Conservation (phyloP, 2,329 filamentous ascomycete genomes). For the Pezicula neosporulosa region DNA sequence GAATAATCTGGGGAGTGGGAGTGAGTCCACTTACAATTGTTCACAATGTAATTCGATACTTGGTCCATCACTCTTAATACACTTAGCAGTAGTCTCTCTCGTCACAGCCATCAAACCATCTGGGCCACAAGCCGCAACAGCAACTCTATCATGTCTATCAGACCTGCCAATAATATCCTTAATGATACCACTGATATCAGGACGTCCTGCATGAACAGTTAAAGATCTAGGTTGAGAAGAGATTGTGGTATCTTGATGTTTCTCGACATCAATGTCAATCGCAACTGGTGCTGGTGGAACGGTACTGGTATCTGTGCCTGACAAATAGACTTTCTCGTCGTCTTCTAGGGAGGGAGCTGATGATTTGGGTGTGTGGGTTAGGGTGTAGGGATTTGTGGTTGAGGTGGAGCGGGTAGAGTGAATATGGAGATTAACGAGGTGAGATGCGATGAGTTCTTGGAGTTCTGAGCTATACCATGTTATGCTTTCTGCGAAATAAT, state of each 20-base stretch:
- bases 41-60: slow-evolving; percentile 49
- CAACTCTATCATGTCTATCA: slow-evolving; percentile 33
- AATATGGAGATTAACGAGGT: slow-evolving; percentile 25
- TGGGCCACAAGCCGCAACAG: slow-evolving; percentile 47
- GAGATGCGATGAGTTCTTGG: slow-evolving; percentile 21
- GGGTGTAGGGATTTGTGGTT: not conserved
- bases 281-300: not conserved
- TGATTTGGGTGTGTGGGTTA: not conserved
- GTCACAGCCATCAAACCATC: slow-evolving; percentile 39
- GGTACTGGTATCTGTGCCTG: not conserved
- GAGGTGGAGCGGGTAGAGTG: slow-evolving; percentile 21
- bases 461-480: slow-evolving; percentile 25
- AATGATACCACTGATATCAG: slow-evolving; percentile 37
- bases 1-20: too few relatives aligned
- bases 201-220: slow-evolving; percentile 31
- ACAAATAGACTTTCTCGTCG: not conserved
- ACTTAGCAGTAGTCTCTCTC: slow-evolving; percentile 39
- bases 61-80: slow-evolving; percentile 40
- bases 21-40: slow-evolving; percentile 14
- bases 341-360: not conserved
- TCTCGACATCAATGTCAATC: slow-evolving; percentile 1
- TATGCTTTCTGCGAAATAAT: slow-evolving; percentile 7
- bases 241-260: not conserved
- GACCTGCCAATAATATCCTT: slow-evolving; percentile 32
- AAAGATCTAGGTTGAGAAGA: not conserved